phyloP scores from a whole-genome alignment of 805 yeast species.

The Lachancea dasiensis region DNA sequence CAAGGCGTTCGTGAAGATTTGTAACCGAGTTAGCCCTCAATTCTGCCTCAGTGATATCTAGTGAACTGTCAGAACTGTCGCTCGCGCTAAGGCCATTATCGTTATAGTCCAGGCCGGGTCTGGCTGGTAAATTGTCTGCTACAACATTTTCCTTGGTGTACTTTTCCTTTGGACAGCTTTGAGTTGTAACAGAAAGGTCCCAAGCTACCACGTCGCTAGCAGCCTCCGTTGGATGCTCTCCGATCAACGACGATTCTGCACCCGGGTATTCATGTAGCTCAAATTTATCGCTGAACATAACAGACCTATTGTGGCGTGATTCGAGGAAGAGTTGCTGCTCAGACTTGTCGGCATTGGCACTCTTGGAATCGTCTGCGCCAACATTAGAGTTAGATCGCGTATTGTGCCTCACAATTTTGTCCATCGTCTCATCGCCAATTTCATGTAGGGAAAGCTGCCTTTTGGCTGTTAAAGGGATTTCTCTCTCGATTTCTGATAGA shows the following conservation, averaged over 20 bases:
- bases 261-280: constrained; percentile 15
- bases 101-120: neutral
- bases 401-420: constrained; percentile 25
- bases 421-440: constrained; percentile 32
- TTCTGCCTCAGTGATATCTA: constrained; percentile 13
- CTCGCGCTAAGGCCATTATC: constrained; percentile 9
- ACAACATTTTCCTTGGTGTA: neutral
- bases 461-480: constrained; percentile 13
- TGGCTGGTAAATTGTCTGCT: neutral
- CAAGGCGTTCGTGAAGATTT: constrained; percentile 12
- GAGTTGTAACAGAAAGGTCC: neutral
- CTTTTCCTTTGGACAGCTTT: neutral
- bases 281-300: constrained; percentile 17
- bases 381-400: constrained; percentile 13
- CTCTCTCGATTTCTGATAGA: constrained; percentile 29
- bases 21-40: constrained; percentile 15
- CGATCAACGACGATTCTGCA: constrained; percentile 8
- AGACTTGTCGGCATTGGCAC: neutral
- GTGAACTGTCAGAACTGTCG: constrained; percentile 8
- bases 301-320: constrained; percentile 10
- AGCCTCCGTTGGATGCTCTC: neutral
- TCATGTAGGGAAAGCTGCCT: constrained; percentile 26
- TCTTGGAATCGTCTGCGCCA: neutral
- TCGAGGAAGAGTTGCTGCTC: constrained; percentile 3
- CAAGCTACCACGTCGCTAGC: neutral